These are phyloP conservation scores for Leccinellum luteum DNA, from an alignment of 768 basidiomycete genomes.

Conservation along the genomic window DNA sequence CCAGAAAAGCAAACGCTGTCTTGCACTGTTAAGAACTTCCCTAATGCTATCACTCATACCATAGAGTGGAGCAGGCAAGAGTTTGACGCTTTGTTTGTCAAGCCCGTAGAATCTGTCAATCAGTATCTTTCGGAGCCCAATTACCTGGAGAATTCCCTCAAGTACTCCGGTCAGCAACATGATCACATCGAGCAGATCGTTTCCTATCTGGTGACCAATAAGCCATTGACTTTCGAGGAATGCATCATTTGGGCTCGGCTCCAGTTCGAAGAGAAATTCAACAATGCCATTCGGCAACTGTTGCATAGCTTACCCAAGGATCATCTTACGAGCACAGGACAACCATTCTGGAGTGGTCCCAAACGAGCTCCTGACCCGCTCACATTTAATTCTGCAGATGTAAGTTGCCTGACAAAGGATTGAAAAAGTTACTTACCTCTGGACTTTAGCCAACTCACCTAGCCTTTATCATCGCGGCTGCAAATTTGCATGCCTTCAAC, in stretches of 20 bases:
- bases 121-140: slow-evolving; percentile 96
- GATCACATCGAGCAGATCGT: slow-evolving; percentile 88
- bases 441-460: slow-evolving; percentile 72
- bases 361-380: slow-evolving; percentile 95
- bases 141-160: slow-evolving; percentile 86
- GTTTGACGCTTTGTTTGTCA: slow-evolving; percentile 91
- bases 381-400: slow-evolving; percentile 81
- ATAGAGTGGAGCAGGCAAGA: slow-evolving; percentile 98
- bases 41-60: slow-evolving; percentile 95
- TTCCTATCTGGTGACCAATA: slow-evolving; percentile 85
- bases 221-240: slow-evolving; percentile 94
- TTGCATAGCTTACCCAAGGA: slow-evolving; percentile 95
- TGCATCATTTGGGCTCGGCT: slow-evolving; percentile 96
- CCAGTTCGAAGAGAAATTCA: slow-evolving; percentile 93
- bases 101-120: slow-evolving; percentile 92
- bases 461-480: slow-evolving; percentile 85
- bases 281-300: slow-evolving; percentile 89
- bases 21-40: slow-evolving; percentile 99
- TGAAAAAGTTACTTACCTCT: slow-evolving; percentile 11
- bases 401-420: slow-evolving; percentile 39
- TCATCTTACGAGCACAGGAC: slow-evolving; percentile 83
- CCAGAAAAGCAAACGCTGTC: slow-evolving; percentile 97
- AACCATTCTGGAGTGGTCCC: slow-evolving; percentile 99
- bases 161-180: slow-evolving; percentile 88
- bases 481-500: slow-evolving; percentile 97